Evolutionary conservation across 2,329 filamentous ascomycete species (phyloP), one percentile per base, ranked within the genome.

Genomic region (Aspergillus phoenicis): DNA sequence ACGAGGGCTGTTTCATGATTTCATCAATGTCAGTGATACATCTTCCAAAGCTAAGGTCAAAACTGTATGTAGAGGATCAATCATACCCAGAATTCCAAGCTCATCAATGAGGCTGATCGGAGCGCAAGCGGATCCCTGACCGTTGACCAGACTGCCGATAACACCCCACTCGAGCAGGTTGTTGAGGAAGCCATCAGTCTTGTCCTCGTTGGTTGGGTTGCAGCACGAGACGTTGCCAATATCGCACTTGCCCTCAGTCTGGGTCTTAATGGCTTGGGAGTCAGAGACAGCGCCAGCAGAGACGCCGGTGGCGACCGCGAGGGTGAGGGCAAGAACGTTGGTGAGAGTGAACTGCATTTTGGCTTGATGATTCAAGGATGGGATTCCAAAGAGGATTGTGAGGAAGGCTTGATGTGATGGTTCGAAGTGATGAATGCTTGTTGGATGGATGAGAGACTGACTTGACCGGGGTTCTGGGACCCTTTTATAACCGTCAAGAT

Each of bases 21-120:
- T 15, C 11, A 20, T 20, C 11, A 11, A 17, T 17, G 26, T 30
- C 45, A n/a, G 15, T 33, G 5, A 24, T 45, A 1, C 0, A 17
- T n/a, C 17, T 24, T 24, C 24, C 33, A 2, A 15, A 3, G 17
- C 11, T 38, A 13, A 15, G 33, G 33, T 15, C 11, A 2, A 7
- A 38, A n/a, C 1, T 1, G 26, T 0, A 28, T 11, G 15, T n/a
- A 51, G 2, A 7, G 13, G 2, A 22, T 30, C 28, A 26, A 17
- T 48, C 49, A 20, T 49, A 59, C 57, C 33, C 38, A 59, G 41
- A n/a, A 59, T 28, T 2, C 57, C 57, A 20, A 59, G n/a, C 30
- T 59, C 41, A 24, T 59, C 52, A 60, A 57, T 60, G 8, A 57
- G 8, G 10, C 26, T 57, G 8, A 47, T 13, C 36, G 39, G 43